Evolutionary conservation across 306 rosid genomes (phyloP).

Genomic region (Ormosia emarginata): DNA sequence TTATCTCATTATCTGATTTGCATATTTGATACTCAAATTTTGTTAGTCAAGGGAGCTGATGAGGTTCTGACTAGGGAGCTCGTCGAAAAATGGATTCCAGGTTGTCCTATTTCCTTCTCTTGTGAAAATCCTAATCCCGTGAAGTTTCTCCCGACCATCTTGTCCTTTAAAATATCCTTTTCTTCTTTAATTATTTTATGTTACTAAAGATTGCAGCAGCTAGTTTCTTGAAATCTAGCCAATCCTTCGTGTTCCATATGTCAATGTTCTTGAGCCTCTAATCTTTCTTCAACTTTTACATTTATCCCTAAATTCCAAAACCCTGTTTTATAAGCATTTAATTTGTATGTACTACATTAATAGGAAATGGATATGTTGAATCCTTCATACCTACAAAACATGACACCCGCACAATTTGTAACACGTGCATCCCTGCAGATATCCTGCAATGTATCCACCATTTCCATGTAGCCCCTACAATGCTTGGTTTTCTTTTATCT

Average conservation of each 20-base stretch:
- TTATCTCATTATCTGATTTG: too few species aligned
- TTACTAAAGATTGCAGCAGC: background rate
- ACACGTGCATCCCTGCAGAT: constrained; percentile 4
- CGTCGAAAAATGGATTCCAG: too few species aligned
- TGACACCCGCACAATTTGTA: background rate
- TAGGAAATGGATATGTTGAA: background rate
- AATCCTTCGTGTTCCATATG: background rate
- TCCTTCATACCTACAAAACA: constrained; percentile 3
- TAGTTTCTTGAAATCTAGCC: background rate
- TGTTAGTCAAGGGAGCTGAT: too few species aligned
- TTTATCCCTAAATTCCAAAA: background rate
- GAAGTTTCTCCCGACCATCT: background rate
- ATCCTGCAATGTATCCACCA: too few species aligned
- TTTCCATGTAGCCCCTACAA: too few species aligned
- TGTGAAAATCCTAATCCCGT: background rate
- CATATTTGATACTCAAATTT: too few species aligned
- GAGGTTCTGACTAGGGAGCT: too few species aligned
- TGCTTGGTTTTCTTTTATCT: too few species aligned
- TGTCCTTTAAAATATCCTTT: background rate
- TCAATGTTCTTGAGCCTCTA: background rate
- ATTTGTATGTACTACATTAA: background rate
- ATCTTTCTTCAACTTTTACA: background rate
- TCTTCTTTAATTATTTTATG: background rate
- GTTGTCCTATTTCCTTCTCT: background rate
- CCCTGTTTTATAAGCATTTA: constrained; percentile 5